A percentile compares a stretch with the other conserved stretches of the same genome.
phyloP scores from a whole-genome alignment of 2,329 filamentous ascomycete genomes.

The Trichoderma semiorbis region DNA sequence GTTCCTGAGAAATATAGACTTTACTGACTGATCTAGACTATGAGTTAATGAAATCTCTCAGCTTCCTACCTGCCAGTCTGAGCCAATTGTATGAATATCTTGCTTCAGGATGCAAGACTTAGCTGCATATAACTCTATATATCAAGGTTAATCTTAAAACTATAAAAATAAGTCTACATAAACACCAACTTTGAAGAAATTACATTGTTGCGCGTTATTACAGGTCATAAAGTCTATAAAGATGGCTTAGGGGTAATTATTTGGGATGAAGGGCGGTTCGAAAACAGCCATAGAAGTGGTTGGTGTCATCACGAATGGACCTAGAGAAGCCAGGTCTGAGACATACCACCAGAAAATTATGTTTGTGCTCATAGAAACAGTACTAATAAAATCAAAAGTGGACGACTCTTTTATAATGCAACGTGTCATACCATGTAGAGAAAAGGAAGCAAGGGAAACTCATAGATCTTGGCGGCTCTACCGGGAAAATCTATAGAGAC shows the following conservation, averaged over 20 bases:
- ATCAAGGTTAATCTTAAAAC: neutral
- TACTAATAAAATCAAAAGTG: neutral
- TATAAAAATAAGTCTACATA: neutral
- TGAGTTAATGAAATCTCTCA: neutral
- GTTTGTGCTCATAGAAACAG: fast-evolving
- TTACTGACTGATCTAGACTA: neutral
- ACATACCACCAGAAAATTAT: neutral
- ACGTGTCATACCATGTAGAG: neutral
- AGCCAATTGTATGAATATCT: neutral
- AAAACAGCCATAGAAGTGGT: neutral
- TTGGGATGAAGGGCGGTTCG: neutral
- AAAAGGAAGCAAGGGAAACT: neutral
- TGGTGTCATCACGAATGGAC: neutral
- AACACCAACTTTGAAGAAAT: neutral
- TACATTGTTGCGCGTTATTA: neutral
- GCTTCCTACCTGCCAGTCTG: neutral
- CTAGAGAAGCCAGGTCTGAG: neutral
- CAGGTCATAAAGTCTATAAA: neutral
- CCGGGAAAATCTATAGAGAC: neutral
- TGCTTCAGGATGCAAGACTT: neutral
- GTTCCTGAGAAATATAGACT: neutral
- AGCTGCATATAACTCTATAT: neutral
- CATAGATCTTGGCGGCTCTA: no score
- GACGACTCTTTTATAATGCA: neutral
- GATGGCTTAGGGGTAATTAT: neutral